phyloP scores from a whole-genome alignment of 805 yeast species.

The Kodamaea nitidulidarum region DNA sequence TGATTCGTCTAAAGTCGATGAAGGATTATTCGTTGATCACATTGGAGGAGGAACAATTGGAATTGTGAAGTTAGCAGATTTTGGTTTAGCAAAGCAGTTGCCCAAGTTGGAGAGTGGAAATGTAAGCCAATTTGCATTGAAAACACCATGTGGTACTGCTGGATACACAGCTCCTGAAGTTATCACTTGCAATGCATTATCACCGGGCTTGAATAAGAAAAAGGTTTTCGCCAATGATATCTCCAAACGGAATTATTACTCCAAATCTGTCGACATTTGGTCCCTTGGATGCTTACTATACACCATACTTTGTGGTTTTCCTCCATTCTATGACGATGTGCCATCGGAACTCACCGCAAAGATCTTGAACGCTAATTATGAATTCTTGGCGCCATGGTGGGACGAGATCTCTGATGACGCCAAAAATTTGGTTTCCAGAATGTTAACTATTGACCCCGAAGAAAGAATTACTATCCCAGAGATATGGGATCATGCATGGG shows the following conservation, averaged over 20 bases:
- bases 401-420: conserved; percentile 74
- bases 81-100: conserved; percentile 62
- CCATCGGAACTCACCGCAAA: conserved; percentile 58
- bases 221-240: conserved; percentile 13
- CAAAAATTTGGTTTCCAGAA: conserved; percentile 59
- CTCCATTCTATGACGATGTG: conserved; percentile 74
- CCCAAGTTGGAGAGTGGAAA: conserved; percentile 12
- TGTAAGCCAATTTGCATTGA: conserved; percentile 29
- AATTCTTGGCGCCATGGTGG: conserved; percentile 85
- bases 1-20: conserved; percentile 57
- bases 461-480: conserved; percentile 66
- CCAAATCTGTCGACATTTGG: conserved; percentile 71
- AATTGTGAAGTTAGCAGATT: conserved; percentile 60
- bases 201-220: conserved; percentile 7
- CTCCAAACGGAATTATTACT: conserved; percentile 48
- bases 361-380: conserved; percentile 66
- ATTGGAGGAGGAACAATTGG: conserved; percentile 67
- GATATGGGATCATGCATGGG: conserved; percentile 70
- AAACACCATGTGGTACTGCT: conserved; percentile 74
- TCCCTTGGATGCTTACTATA: conserved; percentile 69
- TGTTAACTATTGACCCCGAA: conserved; percentile 66
- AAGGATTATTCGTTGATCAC: conserved; percentile 50
- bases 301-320: conserved; percentile 68
- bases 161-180: conserved; percentile 77
- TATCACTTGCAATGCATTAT: conserved; percentile 32